Percentiles rank a stretch among this genome's conserved stretches.
Conservation (phyloP, 371 early-diverging fungal species). For the Dichotomocladium elegans region DNA sequence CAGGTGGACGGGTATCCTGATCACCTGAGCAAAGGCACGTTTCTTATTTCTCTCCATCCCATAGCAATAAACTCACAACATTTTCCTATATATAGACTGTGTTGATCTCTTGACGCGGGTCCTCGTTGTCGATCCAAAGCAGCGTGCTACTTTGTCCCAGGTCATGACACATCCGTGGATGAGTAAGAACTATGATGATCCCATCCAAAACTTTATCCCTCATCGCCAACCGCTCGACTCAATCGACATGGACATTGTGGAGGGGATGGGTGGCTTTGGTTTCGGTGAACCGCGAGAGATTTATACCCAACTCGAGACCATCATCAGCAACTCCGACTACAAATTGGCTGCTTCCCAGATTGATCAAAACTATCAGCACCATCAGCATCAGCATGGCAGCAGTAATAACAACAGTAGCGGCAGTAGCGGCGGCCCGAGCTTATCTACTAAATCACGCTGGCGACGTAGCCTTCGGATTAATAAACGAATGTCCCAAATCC, state of each 20-base stretch:
- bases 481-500: slow-evolving; percentile 2
- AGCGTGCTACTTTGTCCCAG: slow-evolving; percentile 58
- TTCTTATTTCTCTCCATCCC: too few relatives aligned
- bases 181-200: slow-evolving; percentile 55
- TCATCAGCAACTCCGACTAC: slow-evolving; percentile 29
- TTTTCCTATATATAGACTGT: slow-evolving; percentile 52
- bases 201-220: slow-evolving; percentile 33
- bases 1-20: slow-evolving; percentile 42
- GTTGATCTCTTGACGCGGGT: slow-evolving; percentile 61
- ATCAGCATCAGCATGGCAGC: slow-evolving; percentile 7
- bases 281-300: slow-evolving; percentile 32
- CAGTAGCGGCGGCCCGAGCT: too few relatives aligned
- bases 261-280: slow-evolving; percentile 49
- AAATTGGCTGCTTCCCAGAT: slow-evolving; percentile 30
- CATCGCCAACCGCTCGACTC: slow-evolving; percentile 27
- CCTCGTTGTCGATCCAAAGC: slow-evolving; percentile 56
- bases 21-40: slow-evolving; percentile 38
- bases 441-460: slow-evolving; percentile 14
- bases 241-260: slow-evolving; percentile 32
- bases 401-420: too few relatives aligned
- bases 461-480: slow-evolving; percentile 11
- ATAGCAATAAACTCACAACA: too few relatives aligned
- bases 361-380: slow-evolving; percentile 20
- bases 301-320: slow-evolving; percentile 17
- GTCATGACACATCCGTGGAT: slow-evolving; percentile 72